A percentile compares a stretch with the other conserved stretches of the same genome.
phyloP scores from a whole-genome alignment of 345 rosid genomes.

The Populus ilicifolia region DNA sequence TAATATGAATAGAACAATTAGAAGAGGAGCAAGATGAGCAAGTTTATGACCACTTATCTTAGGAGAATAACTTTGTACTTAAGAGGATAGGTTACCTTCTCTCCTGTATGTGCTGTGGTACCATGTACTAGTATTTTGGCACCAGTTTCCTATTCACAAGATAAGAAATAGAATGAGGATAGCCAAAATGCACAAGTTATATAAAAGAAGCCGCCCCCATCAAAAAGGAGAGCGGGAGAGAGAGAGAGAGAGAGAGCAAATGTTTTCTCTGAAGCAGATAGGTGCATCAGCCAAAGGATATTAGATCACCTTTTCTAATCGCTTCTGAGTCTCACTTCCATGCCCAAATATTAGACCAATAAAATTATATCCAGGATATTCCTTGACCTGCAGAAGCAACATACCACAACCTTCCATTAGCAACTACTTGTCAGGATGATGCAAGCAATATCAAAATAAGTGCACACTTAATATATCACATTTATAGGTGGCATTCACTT shows the following conservation, averaged over 20 bases:
- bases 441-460: neutral
- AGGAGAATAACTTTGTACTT: neutral
- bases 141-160: slow-evolving; percentile 69
- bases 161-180: neutral
- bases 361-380: slow-evolving; percentile 69
- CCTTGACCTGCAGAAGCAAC: slow-evolving; percentile 51
- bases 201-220: neutral
- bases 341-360: slow-evolving; percentile 72
- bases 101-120: slow-evolving; percentile 47
- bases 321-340: slow-evolving; percentile 71
- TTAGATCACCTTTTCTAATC: slow-evolving; percentile 61
- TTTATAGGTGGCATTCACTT: neutral
- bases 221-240: neutral
- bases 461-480: too few species aligned
- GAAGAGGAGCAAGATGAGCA: neutral
- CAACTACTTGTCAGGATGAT: neutral
- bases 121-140: slow-evolving; percentile 65
- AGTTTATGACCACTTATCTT: neutral
- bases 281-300: slow-evolving; percentile 13
- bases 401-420: neutral
- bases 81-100: slow-evolving; percentile 51
- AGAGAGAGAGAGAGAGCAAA: neutral
- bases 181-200: neutral
- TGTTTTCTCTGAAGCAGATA: neutral
- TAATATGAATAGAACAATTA: neutral